phyloP scores from a whole-genome alignment of 2,329 filamentous ascomycete genomes.

The Whalleya microplaca region DNA sequence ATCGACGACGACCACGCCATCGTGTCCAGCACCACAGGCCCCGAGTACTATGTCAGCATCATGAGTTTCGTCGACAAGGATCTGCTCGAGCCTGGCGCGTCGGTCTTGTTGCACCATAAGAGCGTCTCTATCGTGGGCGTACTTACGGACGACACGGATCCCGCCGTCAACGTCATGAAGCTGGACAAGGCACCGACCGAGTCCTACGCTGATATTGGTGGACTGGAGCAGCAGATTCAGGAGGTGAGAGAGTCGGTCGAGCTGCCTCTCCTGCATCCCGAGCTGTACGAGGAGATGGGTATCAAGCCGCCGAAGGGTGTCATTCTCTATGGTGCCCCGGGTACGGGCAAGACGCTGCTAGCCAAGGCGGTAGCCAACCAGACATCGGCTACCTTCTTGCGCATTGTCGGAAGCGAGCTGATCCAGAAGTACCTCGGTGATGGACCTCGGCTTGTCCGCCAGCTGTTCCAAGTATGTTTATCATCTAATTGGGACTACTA shows the following conservation, averaged over 20 bases:
- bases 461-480: slow-evolving; percentile 80
- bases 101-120: slow-evolving; percentile 95
- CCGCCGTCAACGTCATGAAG: slow-evolving; percentile 97
- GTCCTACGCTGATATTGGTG: slow-evolving; percentile 98
- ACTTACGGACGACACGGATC: slow-evolving; percentile 93
- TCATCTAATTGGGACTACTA: neutral
- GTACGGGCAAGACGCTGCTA: slow-evolving; percentile 93
- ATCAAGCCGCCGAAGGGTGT: slow-evolving; percentile 99
- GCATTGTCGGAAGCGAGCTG: slow-evolving; percentile 94
- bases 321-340: slow-evolving; percentile 95
- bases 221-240: slow-evolving; percentile 92
- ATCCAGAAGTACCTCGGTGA: slow-evolving; percentile 99
- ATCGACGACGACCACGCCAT: slow-evolving; percentile 99
- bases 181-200: slow-evolving; percentile 98
- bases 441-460: slow-evolving; percentile 89
- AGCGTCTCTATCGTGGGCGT: slow-evolving; percentile 97
- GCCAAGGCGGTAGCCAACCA: slow-evolving; percentile 98
- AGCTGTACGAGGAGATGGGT: slow-evolving; percentile 99
- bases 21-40: slow-evolving; percentile 94
- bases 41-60: slow-evolving; percentile 99
- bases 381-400: slow-evolving; percentile 96
- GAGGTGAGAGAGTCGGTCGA: slow-evolving; percentile 98
- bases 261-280: slow-evolving; percentile 89
- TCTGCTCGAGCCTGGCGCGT: slow-evolving; percentile 92
- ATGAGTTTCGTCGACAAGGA: slow-evolving; percentile 99